phyloP scores from a whole-genome alignment of 768 basidiomycete genomes.

The Suillus plorans region DNA sequence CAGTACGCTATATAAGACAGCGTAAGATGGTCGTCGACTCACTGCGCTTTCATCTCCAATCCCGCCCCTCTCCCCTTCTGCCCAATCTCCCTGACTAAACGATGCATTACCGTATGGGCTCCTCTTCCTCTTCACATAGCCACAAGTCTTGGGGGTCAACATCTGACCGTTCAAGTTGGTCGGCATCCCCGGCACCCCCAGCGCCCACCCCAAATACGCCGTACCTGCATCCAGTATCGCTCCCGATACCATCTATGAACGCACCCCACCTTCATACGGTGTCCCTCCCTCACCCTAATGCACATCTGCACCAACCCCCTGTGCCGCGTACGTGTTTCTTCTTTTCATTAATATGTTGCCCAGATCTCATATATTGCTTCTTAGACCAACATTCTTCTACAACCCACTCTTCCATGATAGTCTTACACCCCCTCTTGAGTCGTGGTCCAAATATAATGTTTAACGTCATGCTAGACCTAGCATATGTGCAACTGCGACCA shows the following conservation, averaged over 20 bases:
- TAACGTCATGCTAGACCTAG: constrained; percentile 26
- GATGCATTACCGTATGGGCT: constrained; percentile 22
- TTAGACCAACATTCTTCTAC: constrained; percentile 14
- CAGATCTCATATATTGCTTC: constrained; percentile 1
- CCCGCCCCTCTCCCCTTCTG: constrained; percentile 2
- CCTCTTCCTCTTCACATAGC: constrained; percentile 11
- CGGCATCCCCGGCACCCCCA: constrained; percentile 15
- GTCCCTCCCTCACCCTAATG: constrained; percentile 32
- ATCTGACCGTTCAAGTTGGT: constrained; percentile 5
- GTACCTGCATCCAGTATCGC: constrained; percentile 2
- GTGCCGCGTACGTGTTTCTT: constrained; percentile 19
- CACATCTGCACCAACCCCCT: constrained; percentile 19
- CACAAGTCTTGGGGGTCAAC: constrained; percentile 22
- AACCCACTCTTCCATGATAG: constrained; percentile 14
- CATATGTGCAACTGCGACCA: constrained; percentile 19
- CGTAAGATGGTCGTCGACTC: constrained; percentile 17
- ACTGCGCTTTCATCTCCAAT: constrained; percentile 1
- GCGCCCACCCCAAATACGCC: constrained; percentile 25
- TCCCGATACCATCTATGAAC: constrained; percentile 21
- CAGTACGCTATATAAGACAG: constrained; percentile 28
- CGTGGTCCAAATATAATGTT: constrained; percentile 20
- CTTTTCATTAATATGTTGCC: not conserved
- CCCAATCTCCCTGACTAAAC: not conserved
- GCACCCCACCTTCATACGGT: constrained; percentile 28
- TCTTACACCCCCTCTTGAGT: constrained; percentile 25